These are phyloP conservation scores for Luvunga scandens DNA, from an alignment of 345 rosid species.

Conservation along the genomic window DNA sequence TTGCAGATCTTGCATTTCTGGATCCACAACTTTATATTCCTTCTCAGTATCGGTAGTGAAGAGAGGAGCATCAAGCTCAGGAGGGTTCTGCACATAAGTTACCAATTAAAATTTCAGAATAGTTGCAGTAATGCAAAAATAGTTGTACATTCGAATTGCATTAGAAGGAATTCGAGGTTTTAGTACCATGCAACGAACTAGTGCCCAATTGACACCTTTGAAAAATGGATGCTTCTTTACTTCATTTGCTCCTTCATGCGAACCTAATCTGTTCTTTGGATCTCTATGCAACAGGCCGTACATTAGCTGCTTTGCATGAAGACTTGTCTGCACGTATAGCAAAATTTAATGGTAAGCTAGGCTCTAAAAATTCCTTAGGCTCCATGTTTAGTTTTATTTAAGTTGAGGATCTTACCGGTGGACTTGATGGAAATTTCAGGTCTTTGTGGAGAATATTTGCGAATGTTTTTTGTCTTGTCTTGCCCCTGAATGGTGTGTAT, in stretches of 20 bases:
- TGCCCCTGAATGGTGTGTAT: conserved; percentile 95
- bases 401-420: conserved; percentile 40
- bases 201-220: conserved; percentile 80
- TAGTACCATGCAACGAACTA: conserved; percentile 80
- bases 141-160: background rate
- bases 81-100: conserved; percentile 54
- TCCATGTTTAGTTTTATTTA: background rate
- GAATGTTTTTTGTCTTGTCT: conserved; percentile 91
- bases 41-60: conserved; percentile 38
- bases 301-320: conserved; percentile 74
- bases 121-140: background rate
- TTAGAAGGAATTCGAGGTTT: conserved; percentile 5
- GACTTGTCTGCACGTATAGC: conserved; percentile 52
- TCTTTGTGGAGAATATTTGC: conserved; percentile 84
- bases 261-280: conserved; percentile 78
- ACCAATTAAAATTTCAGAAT: background rate
- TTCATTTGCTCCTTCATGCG: conserved; percentile 80
- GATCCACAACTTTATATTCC: conserved; percentile 48
- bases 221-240: conserved; percentile 83
- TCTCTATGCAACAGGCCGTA: conserved; percentile 75
- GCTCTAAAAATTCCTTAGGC: background rate
- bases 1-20: conserved; percentile 66
- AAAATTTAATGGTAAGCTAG: background rate
- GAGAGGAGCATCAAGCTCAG: conserved; percentile 70
- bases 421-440: conserved; percentile 72